Base-by-base conservation (phyloP, 108 stramenopile genomes). In the Schizochytrium sp. region DNA sequence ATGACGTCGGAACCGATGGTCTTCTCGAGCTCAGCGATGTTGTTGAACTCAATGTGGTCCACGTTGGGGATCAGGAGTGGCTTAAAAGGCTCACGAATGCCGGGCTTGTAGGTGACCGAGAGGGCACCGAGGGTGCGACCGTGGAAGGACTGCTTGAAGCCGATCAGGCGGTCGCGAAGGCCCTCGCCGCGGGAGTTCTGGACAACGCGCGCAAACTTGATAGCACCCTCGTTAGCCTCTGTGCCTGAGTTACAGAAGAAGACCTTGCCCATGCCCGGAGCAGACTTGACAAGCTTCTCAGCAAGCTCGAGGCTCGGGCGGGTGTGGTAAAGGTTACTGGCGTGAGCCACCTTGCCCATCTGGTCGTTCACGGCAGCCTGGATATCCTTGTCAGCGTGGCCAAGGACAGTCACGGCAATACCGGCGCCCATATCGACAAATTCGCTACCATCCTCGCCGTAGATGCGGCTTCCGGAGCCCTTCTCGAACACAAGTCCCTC, bases 181-280 rank as follows among this genome's bases (percentile, higher is more conserved):
- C 88, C 88, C 55, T 57, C 44, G 42, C 41, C 58, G 58, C 38
- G 56, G 3, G 40, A 45, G 61, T 57, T 57, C 28, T 61, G 59
- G 47, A 61, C 41, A 5, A 44, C 58, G 87, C 97, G 96, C 45
- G 97, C 96, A 53, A 96, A 91, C 92, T 99, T 99, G 88, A 99
- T 96, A 44, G 97, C 97, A 0, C 95, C 98, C 93, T 99, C 98
- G 89, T 98, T 98, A 87, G 97, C 96, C 91, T 99, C 98, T 7
- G 97, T 98, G 5, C 98, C 98, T 3, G 94, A 95, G 91, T 99
- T 99, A 93, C 98, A 99, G 92, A 99, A 99, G 93, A 99, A 99
- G 49, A 93, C 98, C 94, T 97, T 97, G 72, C 40, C 72, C 38
- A 89, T 45, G 87, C 89, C 83, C 19, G 45, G 38, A 7, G 95